Evolutionary conservation across 2,329 filamentous ascomycete species (phyloP), one percentile per base, ranked within the genome.

Genomic region (Graphilbum fragrans): DNA sequence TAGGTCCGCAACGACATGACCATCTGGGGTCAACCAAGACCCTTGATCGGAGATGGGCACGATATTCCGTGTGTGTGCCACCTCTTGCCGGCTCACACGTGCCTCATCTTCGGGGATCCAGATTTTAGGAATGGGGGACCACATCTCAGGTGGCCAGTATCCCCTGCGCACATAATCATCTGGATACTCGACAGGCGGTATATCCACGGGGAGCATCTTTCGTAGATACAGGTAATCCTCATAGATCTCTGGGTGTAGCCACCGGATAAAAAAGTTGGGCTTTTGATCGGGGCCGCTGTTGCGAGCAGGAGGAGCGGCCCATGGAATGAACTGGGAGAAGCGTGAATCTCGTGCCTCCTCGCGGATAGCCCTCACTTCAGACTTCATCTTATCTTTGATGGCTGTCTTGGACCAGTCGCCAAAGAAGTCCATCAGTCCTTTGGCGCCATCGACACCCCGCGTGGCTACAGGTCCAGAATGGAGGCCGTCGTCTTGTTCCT

Each of bases 41-140:
- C 80, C 82, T 45, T 82, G 76, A 51, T 92, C 84, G 0, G 78
- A 80, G 50, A 85, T 84, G 5, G 73, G 69, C 34, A 85, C 79
- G 20, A 83, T 71, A 48, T 73, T 73, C 49, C 68, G 66, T 0
- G 78, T 80, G 49, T 85, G 74, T 33, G 67, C 64, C 43, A 87
- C 69, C 58, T 88, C 85, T 54, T 88, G 82, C 50, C 65, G 65
- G 44, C 75, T 82, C 31, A 90, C 72, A 20, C 82, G 81, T 21
- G 74, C 70, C 1, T 69, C 65, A 54, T 92, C 85, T 41, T 72
- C 69, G 1, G 85, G 84, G 22, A 92, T 77, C 85, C 85, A 92
- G 23, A 92, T 66, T 8, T 78, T 63, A 4, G 81, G 80, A 0
- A 74, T 62, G 33, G 69, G 62, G 39, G 70, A 65, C 35, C 63